phyloP scores from a whole-genome alignment of 2,329 filamentous ascomycete genomes.

The Annulohypoxylon truncatum region DNA sequence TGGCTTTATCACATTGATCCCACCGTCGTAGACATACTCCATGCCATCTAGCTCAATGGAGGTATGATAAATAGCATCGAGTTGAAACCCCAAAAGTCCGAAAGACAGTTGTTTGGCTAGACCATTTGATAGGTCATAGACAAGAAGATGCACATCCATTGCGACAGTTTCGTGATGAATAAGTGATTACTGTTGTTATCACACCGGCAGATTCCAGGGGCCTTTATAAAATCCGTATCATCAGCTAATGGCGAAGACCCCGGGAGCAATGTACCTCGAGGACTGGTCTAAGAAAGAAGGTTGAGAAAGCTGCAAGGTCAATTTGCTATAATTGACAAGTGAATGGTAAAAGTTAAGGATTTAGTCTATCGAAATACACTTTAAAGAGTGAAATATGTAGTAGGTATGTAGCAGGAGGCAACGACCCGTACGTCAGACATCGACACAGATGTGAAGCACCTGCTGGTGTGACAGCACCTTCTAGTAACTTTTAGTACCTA shows the following conservation, averaged over 20 bases:
- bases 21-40: conserved; percentile 92
- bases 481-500: conserved; percentile 13
- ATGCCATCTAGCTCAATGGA: conserved; percentile 85
- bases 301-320: neutral
- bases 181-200: neutral
- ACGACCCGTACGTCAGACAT: conserved; percentile 28
- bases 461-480: conserved; percentile 22
- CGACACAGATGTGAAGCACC: conserved; percentile 4
- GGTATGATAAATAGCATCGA: conserved; percentile 96
- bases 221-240: neutral
- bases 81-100: conserved; percentile 66
- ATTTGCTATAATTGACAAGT: neutral
- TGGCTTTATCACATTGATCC: conserved; percentile 83
- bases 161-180: neutral
- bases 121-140: conserved; percentile 81
- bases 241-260: neutral
- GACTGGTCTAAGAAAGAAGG: neutral
- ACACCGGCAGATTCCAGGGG: neutral
- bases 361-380: neutral
- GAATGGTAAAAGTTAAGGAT: neutral
- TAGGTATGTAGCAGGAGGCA: conserved; percentile 15
- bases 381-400: conserved; percentile 1
- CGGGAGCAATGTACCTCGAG: neutral
- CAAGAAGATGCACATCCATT: conserved; percentile 82
- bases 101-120: conserved; percentile 67